Base-by-base conservation (phyloP, 768 basidiomycete genomes). In the Strobilomyces dryophilus region DNA sequence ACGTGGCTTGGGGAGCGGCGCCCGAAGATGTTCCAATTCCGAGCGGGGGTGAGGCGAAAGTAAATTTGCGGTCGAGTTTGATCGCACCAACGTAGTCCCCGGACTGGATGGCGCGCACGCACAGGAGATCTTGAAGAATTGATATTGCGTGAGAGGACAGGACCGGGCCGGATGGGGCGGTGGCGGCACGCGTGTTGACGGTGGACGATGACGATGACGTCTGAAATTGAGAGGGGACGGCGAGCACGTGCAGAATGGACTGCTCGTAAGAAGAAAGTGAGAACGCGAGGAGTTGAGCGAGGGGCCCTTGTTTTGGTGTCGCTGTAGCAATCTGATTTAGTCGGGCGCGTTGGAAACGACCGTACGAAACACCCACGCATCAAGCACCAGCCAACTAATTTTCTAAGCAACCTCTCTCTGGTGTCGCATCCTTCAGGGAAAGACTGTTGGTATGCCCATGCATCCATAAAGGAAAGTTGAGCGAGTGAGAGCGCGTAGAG, bases 41-140 rank as follows among this genome's bases (percentile, higher is more conserved):
- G 3, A 59, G 45, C 40, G 68, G 50, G 26, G 76, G 68, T 40
- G 76, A 73, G n/a, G 72, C 63, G 10, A 75, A 67, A 37, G 75
- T 66, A 58, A 89, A 84, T 59, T 79, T 75, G 46, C 81, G 79
- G 66, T 92, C 89, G 40, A 89, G 74, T 70, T 84, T 85, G 63
- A 92, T 80, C 9, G 89, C 91, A n/a, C 83, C 81, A 0, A 78
- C 70, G 60, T 85, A 83, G 53, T 80, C 79, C 4, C 89, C 90
- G 3, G 75, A 77, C 62, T 89, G 85, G 32, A 92, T 79, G 9
- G 92, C 79, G 10, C 91, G 84, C 15, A 87, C 80, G 55, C 85
- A 89, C 27, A 89, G 76, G n/a, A 92, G 77, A 56, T 92, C 87
- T 65, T 89, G 89, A 0, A 92, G 66, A 14, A 80, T 73, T 6